Percentiles rank a stretch among this genome's conserved stretches.
Evolutionary conservation across 306 rosid species (phyloP).

Genomic region (Prunus campanulata): DNA sequence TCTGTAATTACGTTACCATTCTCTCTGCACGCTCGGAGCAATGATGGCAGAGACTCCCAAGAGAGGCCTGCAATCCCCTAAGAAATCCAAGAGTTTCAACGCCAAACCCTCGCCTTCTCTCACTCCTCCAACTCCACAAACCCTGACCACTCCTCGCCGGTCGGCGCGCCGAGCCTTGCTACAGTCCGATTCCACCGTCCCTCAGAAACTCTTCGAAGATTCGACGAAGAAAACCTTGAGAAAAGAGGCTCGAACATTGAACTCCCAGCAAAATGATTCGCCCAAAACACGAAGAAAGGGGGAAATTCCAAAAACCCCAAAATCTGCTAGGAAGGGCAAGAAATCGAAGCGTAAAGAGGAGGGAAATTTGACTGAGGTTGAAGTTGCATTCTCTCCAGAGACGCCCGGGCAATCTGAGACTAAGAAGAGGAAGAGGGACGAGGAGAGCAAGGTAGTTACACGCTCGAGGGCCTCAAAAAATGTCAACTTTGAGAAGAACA

Average conservation of each 20-base stretch:
- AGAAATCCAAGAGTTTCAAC: slow-evolving; percentile 29
- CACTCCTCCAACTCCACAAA: slow-evolving; percentile 50
- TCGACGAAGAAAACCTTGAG: neutral
- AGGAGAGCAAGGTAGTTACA: slow-evolving; percentile 37
- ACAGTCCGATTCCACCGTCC: slow-evolving; percentile 16
- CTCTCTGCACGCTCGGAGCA: slow-evolving; percentile 3
- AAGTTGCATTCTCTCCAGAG: slow-evolving; percentile 34
- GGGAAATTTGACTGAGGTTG: slow-evolving; percentile 7
- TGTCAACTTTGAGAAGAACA: slow-evolving; percentile 16
- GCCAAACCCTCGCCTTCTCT: slow-evolving; percentile 31
- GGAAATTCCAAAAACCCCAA: slow-evolving; percentile 7
- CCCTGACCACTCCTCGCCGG: slow-evolving; percentile 46
- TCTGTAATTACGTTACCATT: neutral
- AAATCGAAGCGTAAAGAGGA: slow-evolving; percentile 21
- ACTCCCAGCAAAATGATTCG: neutral
- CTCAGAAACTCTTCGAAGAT: slow-evolving; percentile 4
- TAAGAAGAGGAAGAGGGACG: slow-evolving; percentile 51
- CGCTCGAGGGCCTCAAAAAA: slow-evolving; percentile 40
- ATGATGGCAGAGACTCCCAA: slow-evolving; percentile 66
- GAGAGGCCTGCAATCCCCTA: slow-evolving; percentile 40
- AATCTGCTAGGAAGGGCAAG: slow-evolving; percentile 8
- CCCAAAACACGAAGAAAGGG: neutral
- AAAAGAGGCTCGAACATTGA: neutral
- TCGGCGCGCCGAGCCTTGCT: slow-evolving; percentile 49
- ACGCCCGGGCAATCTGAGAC: slow-evolving; percentile 55